Evolutionary conservation across 352 stramenopile species (phyloP), one percentile per base, ranked within the genome.

Genomic region (Globisporangium polare): DNA sequence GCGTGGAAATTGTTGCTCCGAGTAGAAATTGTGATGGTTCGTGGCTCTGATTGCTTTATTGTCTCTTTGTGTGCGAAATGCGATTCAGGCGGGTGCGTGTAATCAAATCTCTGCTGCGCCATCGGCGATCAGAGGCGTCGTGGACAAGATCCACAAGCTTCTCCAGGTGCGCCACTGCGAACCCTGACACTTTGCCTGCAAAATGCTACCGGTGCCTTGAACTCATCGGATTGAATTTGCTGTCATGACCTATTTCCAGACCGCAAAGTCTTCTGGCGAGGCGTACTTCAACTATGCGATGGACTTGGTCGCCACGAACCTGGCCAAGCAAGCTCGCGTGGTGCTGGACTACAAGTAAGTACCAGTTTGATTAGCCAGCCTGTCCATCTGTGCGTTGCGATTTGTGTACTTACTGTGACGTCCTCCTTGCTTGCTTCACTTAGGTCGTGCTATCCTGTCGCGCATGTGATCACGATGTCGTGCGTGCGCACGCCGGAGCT

Each of bases 71-170:
- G 24, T 15, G 2, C 55, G 2, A 13, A 45, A 39, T 47, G 27
- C 60, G 45, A 35, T 9, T 37, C 5, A 90, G 80, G 84, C 80
- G 46, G 84, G 82, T 46, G 80, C 67, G n/a, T 93, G 84, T 52
- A 93, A 93, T 51, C 84, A 93, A 71, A 90, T 93, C 57, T 83
- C 84, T 0, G 77, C 84, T 6, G 69, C 82, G 8, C 84, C 82
- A 5, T 90, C 82, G 6, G 74, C 71, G 20, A 89, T 93, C 51
- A 73, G 73, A 26, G 68, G 61, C 29, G 80, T 90, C 6, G 82
- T 93, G 22, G 71, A 70, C 68, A 93, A 91, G 62, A 84, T 93
- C 52, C 74, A 82, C 39, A 59, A 71, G 22, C 69, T 93, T 1
- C 67, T 91, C 31, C 75, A 86, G 71, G 78, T 88, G 47, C 46